Conservation (phyloP, 192 early-diverging fungal genomes). For the Gigaspora rosea region DNA sequence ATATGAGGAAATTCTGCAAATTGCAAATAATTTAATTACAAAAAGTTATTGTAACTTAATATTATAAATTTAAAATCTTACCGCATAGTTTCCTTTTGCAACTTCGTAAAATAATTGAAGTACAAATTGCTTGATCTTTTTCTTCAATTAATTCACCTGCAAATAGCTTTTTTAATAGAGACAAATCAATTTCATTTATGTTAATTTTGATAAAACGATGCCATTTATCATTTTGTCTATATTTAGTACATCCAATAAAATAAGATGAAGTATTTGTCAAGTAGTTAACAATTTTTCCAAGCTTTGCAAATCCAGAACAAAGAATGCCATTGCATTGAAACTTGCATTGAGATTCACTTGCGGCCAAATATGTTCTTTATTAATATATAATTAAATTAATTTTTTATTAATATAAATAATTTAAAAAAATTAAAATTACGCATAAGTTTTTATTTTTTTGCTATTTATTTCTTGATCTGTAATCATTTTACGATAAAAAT, state of each 20-base stretch:
- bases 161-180: not conserved
- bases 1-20: no score
- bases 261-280: not conserved
- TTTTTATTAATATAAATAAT: not conserved
- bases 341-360: not conserved
- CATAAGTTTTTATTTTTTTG: not conserved
- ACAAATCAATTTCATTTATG: not conserved
- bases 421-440: not conserved
- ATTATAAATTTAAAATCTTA: no score
- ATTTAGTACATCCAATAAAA: slow-evolving; percentile 7
- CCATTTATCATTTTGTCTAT: not conserved
- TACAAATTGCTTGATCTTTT: not conserved
- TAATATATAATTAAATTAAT: not conserved
- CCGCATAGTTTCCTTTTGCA: no score
- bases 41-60: no score
- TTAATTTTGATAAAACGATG: not conserved
- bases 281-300: not conserved
- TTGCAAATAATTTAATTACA: no score
- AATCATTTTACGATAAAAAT: not conserved
- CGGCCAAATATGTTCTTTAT: not conserved
- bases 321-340: not conserved
- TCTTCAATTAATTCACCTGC: not conserved
- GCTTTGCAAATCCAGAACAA: not conserved
- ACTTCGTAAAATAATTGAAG: not conserved
- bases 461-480: not conserved